These are phyloP conservation scores for Tulasnella sp. DNA, from an alignment of 768 basidiomycete species.

Conservation along the genomic window DNA sequence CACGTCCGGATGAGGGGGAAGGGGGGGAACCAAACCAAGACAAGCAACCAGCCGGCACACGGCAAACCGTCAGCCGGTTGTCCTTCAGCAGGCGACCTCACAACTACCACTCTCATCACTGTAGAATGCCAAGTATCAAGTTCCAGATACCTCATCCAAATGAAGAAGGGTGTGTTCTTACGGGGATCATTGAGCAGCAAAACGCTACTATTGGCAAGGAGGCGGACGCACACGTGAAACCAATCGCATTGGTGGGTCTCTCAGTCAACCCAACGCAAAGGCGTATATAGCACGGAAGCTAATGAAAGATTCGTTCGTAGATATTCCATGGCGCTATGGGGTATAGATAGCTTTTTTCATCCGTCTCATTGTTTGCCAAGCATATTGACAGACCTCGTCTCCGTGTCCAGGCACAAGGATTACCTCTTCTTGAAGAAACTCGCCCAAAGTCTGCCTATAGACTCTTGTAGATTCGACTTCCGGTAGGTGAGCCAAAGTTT, in stretches of 20 bases:
- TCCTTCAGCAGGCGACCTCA: background rate
- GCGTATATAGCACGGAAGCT: background rate
- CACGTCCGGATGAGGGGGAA: no score
- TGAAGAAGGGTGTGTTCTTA: background rate
- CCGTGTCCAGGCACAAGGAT: slow-evolving; percentile 50
- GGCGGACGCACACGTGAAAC: background rate
- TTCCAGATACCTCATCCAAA: slow-evolving; percentile 17
- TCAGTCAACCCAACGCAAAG: background rate
- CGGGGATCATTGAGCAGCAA: slow-evolving; percentile 13
- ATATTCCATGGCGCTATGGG: slow-evolving; percentile 81
- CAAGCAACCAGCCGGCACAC: background rate
- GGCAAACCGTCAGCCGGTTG: background rate
- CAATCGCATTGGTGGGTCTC: slow-evolving; percentile 22
- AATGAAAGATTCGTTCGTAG: slow-evolving; percentile 45
- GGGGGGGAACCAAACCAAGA: background rate
- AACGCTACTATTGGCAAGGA: background rate
- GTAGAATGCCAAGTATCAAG: slow-evolving; percentile 9
- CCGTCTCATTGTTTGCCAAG: background rate
- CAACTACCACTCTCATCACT: background rate
- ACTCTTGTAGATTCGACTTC: slow-evolving; percentile 88
- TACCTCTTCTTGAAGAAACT: slow-evolving; percentile 71
- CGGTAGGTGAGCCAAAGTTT: slow-evolving; percentile 50
- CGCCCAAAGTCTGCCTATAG: slow-evolving; percentile 64
- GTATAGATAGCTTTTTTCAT: slow-evolving; percentile 49
- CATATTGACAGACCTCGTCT: background rate